Conservation (phyloP, 2,329 filamentous ascomycete species). For the Sarocladium kiliense region DNA sequence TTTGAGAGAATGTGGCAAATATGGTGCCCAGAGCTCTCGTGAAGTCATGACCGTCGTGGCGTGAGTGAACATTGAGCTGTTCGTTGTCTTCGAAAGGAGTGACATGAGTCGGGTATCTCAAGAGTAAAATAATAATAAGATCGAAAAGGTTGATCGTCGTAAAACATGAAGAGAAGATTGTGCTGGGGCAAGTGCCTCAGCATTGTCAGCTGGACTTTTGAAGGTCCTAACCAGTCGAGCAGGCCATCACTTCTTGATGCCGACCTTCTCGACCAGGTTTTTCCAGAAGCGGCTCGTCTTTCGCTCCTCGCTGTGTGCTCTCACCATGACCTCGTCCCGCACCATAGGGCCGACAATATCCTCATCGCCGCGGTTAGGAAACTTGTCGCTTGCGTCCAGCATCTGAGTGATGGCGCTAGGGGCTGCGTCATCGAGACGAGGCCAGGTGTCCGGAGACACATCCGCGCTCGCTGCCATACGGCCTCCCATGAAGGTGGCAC, state of each 20-base stretch:
- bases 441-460: slow-evolving; percentile 29
- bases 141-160: slow-evolving; percentile 4
- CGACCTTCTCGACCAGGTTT: slow-evolving; percentile 41
- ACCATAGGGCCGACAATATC: slow-evolving; percentile 94
- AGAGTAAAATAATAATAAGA: slow-evolving; percentile 8
- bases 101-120: slow-evolving; percentile 23
- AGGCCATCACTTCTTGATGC: slow-evolving; percentile 14
- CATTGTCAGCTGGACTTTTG: neutral
- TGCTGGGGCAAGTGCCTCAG: neutral
- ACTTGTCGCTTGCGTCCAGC: slow-evolving; percentile 73
- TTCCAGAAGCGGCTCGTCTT: slow-evolving; percentile 43
- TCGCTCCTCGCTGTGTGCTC: slow-evolving; percentile 38
- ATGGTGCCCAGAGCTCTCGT: neutral
- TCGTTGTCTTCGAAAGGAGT: slow-evolving; percentile 15
- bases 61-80: slow-evolving; percentile 8
- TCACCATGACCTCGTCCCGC: slow-evolving; percentile 49
- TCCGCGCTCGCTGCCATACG: slow-evolving; percentile 2
- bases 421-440: slow-evolving; percentile 47
- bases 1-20: neutral
- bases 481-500: slow-evolving; percentile 9
- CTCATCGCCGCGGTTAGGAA: slow-evolving; percentile 80
- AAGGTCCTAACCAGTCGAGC: neutral
- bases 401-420: slow-evolving; percentile 64
- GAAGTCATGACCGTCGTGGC: slow-evolving; percentile 9
- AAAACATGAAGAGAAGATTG: slow-evolving; percentile 11